Base-by-base conservation (phyloP, 441 rosid species). In the Erodium trifolium region DNA sequence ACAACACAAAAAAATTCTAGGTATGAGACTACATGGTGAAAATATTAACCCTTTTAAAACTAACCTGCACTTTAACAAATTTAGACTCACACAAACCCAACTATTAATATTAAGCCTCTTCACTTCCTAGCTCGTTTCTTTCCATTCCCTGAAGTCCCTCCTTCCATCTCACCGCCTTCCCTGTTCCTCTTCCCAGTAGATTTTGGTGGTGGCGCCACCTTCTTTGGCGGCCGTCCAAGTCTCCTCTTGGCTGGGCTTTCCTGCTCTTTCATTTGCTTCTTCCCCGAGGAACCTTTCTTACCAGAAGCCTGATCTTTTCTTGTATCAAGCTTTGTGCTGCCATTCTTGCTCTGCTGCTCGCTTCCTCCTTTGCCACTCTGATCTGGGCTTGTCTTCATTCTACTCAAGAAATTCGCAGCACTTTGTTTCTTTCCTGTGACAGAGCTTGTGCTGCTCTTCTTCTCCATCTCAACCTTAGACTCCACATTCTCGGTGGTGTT, bases 401-500 rank as follows among this genome's bases (percentile, higher is more conserved):
- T 78, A 49, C 77, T 79, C 68, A 82, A 78, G 82, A 82, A 82
- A 71, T 71, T 81, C 14, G 80, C 85, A 13, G 81, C 86, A 37
- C 80, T 78, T 45, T 68, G 76, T 80, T 73, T 81, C 73, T 85
- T 85, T 11, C 57, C 57, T 4, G 79, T 76, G 63, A 43, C 67
- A 16, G 27, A 0, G 27, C 27, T 23, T 0, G 27, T 23, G 27
- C 27, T 4, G 5, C 45, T 39, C 72, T 82, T 82, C 74, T 70
- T 82, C 53, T 71, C 78, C 73, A 65, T 70, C 69, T 67, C 80
- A 17, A 27, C 71, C 67, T 76, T 77, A 66, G 67, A 71, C 70
- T 69, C 82, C 17, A 70, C 70, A 67, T 64, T 73, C 70, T 71
- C 74, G 76, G 70, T 78, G 72, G 81, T 57, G 60, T 37, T 49